These are phyloP conservation scores for Boletus rufocinnamomeus DNA, from an alignment of 768 basidiomycete genomes.

Conservation along the genomic window DNA sequence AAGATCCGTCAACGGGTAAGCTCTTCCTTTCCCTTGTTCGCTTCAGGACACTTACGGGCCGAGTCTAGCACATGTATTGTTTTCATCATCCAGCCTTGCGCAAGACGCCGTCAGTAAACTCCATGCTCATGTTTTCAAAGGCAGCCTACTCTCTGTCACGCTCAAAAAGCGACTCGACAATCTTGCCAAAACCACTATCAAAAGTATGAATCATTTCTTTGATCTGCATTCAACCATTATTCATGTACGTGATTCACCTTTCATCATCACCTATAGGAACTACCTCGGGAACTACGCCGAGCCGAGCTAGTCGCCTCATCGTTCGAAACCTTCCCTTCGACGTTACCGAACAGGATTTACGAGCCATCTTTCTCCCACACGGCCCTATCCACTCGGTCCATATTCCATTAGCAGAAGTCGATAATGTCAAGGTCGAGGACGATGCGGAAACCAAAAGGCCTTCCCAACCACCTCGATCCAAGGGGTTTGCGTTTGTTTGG, in stretches of 20 bases:
- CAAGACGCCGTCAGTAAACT: constrained; percentile 74
- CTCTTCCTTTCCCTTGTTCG: background rate
- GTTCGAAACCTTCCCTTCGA: constrained; percentile 88
- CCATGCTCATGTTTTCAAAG: constrained; percentile 93
- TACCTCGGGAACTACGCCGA: constrained; percentile 50
- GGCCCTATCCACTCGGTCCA: constrained; percentile 87
- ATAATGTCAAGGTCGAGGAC: constrained; percentile 31
- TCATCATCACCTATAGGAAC: constrained; percentile 23
- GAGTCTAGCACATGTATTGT: constrained; percentile 68
- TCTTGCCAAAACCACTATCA: constrained; percentile 48
- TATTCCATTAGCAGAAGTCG: constrained; percentile 55
- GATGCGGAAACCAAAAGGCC: constrained; percentile 23
- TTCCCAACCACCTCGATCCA: constrained; percentile 41
- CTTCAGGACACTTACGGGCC: background rate
- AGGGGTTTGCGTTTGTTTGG: constrained; percentile 96
- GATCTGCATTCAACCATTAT: background rate
- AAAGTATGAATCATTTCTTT: constrained; percentile 21
- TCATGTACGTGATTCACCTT: background rate
- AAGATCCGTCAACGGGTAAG: constrained; percentile 54
- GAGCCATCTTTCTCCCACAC: constrained; percentile 81
- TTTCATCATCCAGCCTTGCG: constrained; percentile 66
- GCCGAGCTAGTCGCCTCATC: constrained; percentile 79
- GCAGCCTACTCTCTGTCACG: constrained; percentile 78
- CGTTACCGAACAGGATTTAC: constrained; percentile 81
- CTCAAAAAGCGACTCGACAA: constrained; percentile 84